Evolutionary conservation across 2,329 filamentous ascomycete species (phyloP), one percentile per base, ranked within the genome.

Genomic region (Biscogniauxia sp.): DNA sequence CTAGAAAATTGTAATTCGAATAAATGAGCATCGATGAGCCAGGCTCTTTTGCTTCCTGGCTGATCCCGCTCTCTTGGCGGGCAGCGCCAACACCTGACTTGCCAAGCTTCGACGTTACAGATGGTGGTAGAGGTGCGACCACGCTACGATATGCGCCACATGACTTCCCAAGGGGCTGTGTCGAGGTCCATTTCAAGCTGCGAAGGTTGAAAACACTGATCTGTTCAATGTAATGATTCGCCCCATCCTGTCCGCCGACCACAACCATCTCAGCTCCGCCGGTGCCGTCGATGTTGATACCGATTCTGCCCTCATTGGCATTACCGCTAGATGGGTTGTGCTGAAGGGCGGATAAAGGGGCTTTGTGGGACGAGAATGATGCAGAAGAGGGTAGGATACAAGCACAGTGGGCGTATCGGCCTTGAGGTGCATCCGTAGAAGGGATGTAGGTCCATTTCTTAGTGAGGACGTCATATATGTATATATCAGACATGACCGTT

Each of bases 201-300:
- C 95, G 87, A 25, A 99, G 81, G 71, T 99, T 99, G 81, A 99
- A 99, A 2, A 99, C 92, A 73, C 93, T 98, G 65, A 99, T 96
- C 76, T 99, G 93, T 76, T 99, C 94, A 67, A 99, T 99, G 73
- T 99, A 99, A 74, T 97, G 93, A 74, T 99, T 99, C n/a, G 90
- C 89, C 57, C 91, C 95, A 72, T 99, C 95, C 75, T 99, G 95
- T 0, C 95, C 95, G 62, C 95, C 95, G 7, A 98, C 93, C 15
- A 99, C 89, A 5, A 99, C 86, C 94, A 99, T 97, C 75, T 99
- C 94, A 1, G 95, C 92, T 32, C 95, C 95, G 17, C 95, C 95
- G 20, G 87, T 87, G 0, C 95, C 94, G 74, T 99, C 93, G 61
- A 98, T 88, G 64, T 90, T 90, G 60, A 97, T 89, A 2, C 94